Evolutionary conservation across 768 basidiomycete species (phyloP).

Genomic region (Xerocomellus dryophilus): DNA sequence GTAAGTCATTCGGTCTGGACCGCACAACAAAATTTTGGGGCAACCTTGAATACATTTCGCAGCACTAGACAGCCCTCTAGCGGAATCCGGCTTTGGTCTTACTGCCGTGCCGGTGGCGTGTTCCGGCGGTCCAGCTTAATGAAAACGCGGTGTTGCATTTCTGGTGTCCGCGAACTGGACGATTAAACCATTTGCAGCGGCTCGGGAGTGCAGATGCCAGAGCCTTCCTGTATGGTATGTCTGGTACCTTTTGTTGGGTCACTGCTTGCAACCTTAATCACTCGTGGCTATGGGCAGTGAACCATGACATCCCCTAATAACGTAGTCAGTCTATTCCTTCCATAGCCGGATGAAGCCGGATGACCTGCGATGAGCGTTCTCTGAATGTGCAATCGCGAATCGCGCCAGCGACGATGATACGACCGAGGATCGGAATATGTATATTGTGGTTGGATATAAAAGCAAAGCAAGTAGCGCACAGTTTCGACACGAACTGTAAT

Average conservation of each 20-base stretch:
- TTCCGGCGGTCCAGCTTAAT: background rate
- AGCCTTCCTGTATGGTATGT: background rate
- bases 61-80: too few relatives aligned
- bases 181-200: too few relatives aligned
- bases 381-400: background rate
- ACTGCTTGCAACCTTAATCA: background rate
- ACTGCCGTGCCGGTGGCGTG: background rate
- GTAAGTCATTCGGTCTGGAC: background rate
- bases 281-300: background rate
- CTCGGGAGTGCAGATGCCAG: background rate
- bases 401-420: background rate
- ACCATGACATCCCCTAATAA: too few relatives aligned
- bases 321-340: background rate
- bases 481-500: background rate
- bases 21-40: background rate
- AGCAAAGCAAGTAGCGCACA: background rate
- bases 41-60: background rate
- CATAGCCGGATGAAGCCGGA: background rate
- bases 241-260: background rate
- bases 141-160: constrained; percentile 9
- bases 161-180: background rate
- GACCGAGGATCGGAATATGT: background rate
- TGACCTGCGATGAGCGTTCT: background rate
- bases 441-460: constrained; percentile 2
- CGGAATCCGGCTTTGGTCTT: background rate